Percentiles rank a stretch among this genome's conserved stretches.
phyloP scores from a whole-genome alignment of 1,284 basidiomycete genomes.

The Cryptococcus wingfieldii region DNA sequence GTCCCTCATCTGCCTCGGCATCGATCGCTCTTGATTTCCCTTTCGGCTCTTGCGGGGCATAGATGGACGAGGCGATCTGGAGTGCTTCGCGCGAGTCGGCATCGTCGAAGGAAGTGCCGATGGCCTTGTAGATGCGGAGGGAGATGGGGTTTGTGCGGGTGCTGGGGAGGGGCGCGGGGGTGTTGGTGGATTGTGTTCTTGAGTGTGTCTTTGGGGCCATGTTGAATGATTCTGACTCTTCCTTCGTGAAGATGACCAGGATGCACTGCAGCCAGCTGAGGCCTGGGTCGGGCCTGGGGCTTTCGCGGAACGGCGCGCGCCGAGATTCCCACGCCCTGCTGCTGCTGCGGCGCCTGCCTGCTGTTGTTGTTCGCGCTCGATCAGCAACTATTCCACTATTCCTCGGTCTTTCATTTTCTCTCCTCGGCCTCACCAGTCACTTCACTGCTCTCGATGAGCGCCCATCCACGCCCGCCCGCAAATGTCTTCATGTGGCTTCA shows the following conservation, averaged over 20 bases:
- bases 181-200: conserved; percentile 4
- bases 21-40: conserved; percentile 38
- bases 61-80: conserved; percentile 69
- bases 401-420: neutral
- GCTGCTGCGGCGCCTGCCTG: no score
- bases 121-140: conserved; percentile 78
- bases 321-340: no score
- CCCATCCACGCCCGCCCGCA: no score
- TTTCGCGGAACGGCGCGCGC: no score
- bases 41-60: conserved; percentile 7
- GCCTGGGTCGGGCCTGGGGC: no score
- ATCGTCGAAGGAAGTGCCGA: conserved; percentile 75
- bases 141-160: conserved; percentile 61
- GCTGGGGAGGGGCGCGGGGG: conserved; percentile 26
- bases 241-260: no score
- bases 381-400: no score
- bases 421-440: neutral
- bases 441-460: neutral
- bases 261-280: no score
- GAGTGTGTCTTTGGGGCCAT: neutral
- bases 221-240: neutral
- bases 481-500: no score
- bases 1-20: conserved; percentile 35
- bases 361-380: no score
- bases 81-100: conserved; percentile 72